A percentile compares a stretch with the other conserved stretches of the same genome.
Conservation (phyloP, 495 filamentous ascomycete genomes). For the Xylaria venustula region DNA sequence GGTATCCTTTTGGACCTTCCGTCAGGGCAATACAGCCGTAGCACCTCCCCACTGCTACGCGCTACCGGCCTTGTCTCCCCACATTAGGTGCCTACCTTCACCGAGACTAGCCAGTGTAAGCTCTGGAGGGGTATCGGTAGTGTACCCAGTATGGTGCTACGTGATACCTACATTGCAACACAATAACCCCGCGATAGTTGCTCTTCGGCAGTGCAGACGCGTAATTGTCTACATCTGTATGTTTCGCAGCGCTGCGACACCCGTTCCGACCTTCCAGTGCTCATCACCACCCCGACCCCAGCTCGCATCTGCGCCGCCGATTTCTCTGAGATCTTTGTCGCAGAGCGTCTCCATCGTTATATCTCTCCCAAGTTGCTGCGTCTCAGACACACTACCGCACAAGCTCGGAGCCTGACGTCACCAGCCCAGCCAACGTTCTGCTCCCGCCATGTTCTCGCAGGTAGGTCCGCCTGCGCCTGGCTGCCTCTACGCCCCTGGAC, state of each 20-base stretch:
- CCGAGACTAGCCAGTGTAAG: no score
- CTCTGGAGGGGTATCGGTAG: no score
- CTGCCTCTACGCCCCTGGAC: background rate
- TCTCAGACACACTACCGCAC: background rate
- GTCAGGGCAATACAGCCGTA: no score
- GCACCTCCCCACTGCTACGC: no score
- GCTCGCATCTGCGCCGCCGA: background rate
- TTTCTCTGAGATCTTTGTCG: background rate
- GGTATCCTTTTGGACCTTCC: no score
- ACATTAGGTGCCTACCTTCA: no score
- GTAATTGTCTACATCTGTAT: background rate
- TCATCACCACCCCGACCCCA: background rate
- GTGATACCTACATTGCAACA: no score
- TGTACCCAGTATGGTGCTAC: no score
- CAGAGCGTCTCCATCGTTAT: background rate
- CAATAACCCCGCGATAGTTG: slow-evolving; percentile 10
- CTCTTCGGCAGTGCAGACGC: background rate
- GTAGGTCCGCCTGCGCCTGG: slow-evolving; percentile 19
- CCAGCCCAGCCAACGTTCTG: slow-evolving; percentile 1
- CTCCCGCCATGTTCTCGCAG: slow-evolving; percentile 41
- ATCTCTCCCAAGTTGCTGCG: background rate
- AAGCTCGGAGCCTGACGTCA: slow-evolving; percentile 14
- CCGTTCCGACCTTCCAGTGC: background rate
- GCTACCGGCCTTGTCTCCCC: no score
- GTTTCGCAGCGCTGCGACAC: background rate